These are phyloP conservation scores for Fomitopsis serialis DNA, from an alignment of 768 basidiomycete genomes.

Conservation along the genomic window DNA sequence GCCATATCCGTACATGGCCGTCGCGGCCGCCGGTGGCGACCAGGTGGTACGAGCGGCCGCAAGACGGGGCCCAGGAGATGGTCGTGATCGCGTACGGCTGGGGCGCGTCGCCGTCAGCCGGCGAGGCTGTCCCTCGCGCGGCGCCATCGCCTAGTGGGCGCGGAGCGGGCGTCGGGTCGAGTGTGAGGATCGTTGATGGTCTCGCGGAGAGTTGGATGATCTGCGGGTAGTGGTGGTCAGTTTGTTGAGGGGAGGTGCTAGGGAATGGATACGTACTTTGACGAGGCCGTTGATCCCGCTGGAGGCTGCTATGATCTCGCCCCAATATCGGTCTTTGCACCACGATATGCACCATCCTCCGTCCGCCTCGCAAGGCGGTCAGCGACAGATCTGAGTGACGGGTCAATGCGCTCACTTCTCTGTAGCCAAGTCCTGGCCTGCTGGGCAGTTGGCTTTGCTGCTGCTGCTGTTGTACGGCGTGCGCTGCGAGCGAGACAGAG, in stretches of 20 bases:
- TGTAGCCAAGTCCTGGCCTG: slow-evolving; percentile 47
- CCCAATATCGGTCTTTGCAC: slow-evolving; percentile 97
- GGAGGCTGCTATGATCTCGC: slow-evolving; percentile 77
- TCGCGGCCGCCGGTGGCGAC: slow-evolving; percentile 88
- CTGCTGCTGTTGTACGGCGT: slow-evolving; percentile 53
- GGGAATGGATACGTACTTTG: slow-evolving; percentile 46
- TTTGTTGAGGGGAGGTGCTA: not conserved
- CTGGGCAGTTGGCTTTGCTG: slow-evolving; percentile 21
- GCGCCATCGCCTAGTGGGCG: slow-evolving; percentile 18
- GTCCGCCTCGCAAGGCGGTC: slow-evolving; percentile 43
- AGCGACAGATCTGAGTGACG: not conserved
- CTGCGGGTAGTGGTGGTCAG: slow-evolving; percentile 28
- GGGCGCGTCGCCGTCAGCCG: slow-evolving; percentile 27
- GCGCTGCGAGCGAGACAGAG: slow-evolving; percentile 54
- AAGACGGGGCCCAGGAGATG: slow-evolving; percentile 91
- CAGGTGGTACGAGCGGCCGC: slow-evolving; percentile 91
- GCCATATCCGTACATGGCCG: slow-evolving; percentile 88
- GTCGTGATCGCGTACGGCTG: slow-evolving; percentile 66
- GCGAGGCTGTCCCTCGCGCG: slow-evolving; percentile 12
- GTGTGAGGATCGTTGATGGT: slow-evolving; percentile 56
- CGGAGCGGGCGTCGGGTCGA: slow-evolving; percentile 44
- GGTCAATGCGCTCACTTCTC: slow-evolving; percentile 39
- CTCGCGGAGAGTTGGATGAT: slow-evolving; percentile 70
- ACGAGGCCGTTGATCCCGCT: slow-evolving; percentile 68
- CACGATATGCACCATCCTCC: slow-evolving; percentile 93